Conservation (phyloP, 1,139 yeast species). For the Citeromyces hawaiiensis region DNA sequence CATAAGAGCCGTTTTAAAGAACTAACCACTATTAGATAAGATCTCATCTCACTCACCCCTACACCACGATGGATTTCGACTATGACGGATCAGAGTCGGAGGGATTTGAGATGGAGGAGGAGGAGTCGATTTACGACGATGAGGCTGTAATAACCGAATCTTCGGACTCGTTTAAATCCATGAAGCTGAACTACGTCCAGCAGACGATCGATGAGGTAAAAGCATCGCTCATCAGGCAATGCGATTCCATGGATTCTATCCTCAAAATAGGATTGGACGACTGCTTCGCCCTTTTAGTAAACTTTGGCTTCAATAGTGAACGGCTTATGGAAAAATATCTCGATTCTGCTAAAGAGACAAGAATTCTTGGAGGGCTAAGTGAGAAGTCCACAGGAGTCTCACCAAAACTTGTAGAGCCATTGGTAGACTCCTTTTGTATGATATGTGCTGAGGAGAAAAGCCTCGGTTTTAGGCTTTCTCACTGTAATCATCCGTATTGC, state of each 20-base stretch:
- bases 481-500: conserved; percentile 66
- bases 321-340: conserved; percentile 1
- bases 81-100: background rate
- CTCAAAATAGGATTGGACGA: background rate
- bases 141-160: background rate
- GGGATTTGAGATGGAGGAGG: background rate
- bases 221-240: background rate
- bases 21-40: too few relatives aligned
- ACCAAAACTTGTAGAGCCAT: background rate
- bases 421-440: conserved; percentile 25
- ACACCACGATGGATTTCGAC: background rate
- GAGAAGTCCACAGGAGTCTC: background rate
- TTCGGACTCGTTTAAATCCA: background rate
- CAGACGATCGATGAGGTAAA: background rate
- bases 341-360: background rate
- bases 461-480: conserved; percentile 31
- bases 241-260: background rate
- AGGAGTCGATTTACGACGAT: background rate
- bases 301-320: background rate
- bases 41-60: background rate
- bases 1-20: too few relatives aligned
- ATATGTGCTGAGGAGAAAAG: conserved; percentile 33
- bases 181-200: background rate
- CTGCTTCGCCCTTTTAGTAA: background rate
- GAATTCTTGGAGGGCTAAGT: background rate